Percentiles rank a stretch among this genome's conserved stretches.
Conservation (phyloP, 495 filamentous ascomycete genomes). For the Opeltia flavorubescens region DNA sequence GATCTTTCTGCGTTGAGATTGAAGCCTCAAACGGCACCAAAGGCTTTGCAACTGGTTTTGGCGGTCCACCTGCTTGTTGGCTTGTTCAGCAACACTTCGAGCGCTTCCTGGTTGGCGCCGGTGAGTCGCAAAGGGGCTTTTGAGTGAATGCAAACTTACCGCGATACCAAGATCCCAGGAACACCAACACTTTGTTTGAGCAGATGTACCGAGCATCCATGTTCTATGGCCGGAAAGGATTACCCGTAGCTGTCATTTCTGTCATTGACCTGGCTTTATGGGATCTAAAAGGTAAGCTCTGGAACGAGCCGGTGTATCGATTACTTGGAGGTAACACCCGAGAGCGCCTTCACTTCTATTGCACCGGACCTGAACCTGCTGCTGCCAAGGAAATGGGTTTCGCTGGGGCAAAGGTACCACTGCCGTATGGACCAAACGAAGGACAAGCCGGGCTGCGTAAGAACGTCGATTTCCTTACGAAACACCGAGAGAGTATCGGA, state of each 20-base stretch:
- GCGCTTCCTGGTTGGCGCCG: conserved; percentile 72
- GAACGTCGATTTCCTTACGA: conserved; percentile 75
- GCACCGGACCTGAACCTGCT: conserved; percentile 72
- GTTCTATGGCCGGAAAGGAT: conserved; percentile 89
- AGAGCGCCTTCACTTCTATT: conserved; percentile 76
- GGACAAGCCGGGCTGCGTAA: conserved; percentile 67
- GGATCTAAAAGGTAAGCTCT: conserved; percentile 81
- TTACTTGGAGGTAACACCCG: conserved; percentile 79
- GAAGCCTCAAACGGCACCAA: conserved; percentile 79
- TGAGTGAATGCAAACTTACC: background rate
- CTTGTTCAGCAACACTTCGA: conserved; percentile 82
- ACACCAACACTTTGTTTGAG: conserved; percentile 80
- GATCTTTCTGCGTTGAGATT: conserved; percentile 87
- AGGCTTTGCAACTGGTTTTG: conserved; percentile 87
- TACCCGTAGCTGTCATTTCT: conserved; percentile 79
- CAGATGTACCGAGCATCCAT: conserved; percentile 91
- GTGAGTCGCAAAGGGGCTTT: conserved; percentile 20
- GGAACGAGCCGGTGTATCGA: conserved; percentile 87
- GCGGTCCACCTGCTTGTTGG: conserved; percentile 88
- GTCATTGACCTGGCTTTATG: conserved; percentile 86
- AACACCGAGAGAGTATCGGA: conserved; percentile 71
- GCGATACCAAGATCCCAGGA: conserved; percentile 49
- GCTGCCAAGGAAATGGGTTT: conserved; percentile 74
- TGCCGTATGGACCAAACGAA: conserved; percentile 80
- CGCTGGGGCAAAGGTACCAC: conserved; percentile 74